A percentile compares a stretch with the other conserved stretches of the same genome.
phyloP scores from a whole-genome alignment of 345 rosid genomes.

The Dipteronia sinensis region DNA sequence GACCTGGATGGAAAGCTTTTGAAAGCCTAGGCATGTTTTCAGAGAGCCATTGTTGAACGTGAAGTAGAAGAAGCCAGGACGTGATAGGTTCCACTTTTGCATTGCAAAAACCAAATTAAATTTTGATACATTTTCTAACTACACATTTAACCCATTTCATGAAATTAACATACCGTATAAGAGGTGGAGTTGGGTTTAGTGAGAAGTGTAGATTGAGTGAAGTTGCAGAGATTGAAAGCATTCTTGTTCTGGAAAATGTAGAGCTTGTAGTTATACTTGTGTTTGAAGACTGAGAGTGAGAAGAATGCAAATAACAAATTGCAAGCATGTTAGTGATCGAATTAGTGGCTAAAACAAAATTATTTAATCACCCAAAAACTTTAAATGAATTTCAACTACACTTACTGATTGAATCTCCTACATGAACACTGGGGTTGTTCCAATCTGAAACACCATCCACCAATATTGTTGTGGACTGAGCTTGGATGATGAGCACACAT shows the following conservation, averaged over 20 bases:
- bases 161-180: slow-evolving; percentile 51
- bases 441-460: slow-evolving; percentile 77
- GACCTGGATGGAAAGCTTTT: slow-evolving; percentile 68
- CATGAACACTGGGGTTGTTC: slow-evolving; percentile 67
- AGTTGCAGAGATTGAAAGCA: slow-evolving; percentile 81
- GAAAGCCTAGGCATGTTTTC: slow-evolving; percentile 51
- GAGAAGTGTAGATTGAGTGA: slow-evolving; percentile 76
- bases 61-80: slow-evolving; percentile 88
- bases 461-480: slow-evolving; percentile 48
- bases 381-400: slow-evolving; percentile 19
- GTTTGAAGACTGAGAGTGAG: slow-evolving; percentile 66
- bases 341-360: background rate
- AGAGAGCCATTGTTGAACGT: slow-evolving; percentile 70
- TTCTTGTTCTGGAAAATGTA: slow-evolving; percentile 82
- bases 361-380: background rate
- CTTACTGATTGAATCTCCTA: slow-evolving; percentile 75
- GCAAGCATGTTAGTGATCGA: slow-evolving; percentile 3
- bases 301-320: background rate
- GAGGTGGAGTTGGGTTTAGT: slow-evolving; percentile 68
- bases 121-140: too few relatives aligned
- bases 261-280: slow-evolving; percentile 65
- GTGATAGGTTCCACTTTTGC: slow-evolving; percentile 85
- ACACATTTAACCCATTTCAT: too few relatives aligned
- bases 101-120: background rate
- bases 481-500: slow-evolving; percentile 36